These are phyloP conservation scores for Ophiostoma piceae DNA, from an alignment of 2,329 filamentous ascomycete species.

Conservation along the genomic window DNA sequence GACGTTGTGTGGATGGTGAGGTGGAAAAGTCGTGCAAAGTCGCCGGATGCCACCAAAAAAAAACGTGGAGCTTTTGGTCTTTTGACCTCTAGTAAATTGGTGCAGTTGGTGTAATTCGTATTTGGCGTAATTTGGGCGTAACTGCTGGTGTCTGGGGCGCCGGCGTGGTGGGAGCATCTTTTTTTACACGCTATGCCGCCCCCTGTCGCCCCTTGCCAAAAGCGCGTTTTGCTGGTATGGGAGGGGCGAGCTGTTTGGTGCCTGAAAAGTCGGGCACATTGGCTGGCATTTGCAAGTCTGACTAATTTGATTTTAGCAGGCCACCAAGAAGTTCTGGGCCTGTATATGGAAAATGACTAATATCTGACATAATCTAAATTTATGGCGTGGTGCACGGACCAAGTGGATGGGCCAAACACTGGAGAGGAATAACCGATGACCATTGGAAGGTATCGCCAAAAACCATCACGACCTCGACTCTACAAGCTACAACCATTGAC, in stretches of 20 bases:
- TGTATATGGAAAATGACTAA: not conserved
- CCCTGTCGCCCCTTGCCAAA: constrained; percentile 14
- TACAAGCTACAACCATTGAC: constrained; percentile 14
- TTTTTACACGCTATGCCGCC: constrained; percentile 21
- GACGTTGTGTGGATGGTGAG: constrained; percentile 43
- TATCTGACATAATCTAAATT: constrained; percentile 4
- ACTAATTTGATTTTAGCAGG: not conserved
- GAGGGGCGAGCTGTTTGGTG: constrained; percentile 14
- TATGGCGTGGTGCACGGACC: constrained; percentile 22
- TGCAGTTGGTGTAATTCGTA: not conserved
- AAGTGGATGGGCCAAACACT: constrained; percentile 24
- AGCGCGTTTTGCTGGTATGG: constrained; percentile 17
- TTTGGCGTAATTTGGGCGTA: not conserved
- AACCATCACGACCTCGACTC: constrained; percentile 18
- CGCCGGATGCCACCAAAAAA: constrained; percentile 47
- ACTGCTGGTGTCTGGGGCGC: not conserved
- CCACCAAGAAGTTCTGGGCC: not conserved
- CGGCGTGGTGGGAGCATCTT: not conserved
- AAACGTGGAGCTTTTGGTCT: not conserved
- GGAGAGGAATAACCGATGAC: constrained; percentile 27
- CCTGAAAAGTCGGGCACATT: constrained; percentile 20
- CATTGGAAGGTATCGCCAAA: constrained; percentile 17
- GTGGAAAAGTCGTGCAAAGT: constrained; percentile 42
- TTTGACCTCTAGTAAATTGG: not conserved
- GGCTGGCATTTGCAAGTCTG: not conserved